These are phyloP conservation scores for Tetrahymena elliotti DNA, from an alignment of 73 alveolate genomes.

Conservation along the genomic window DNA sequence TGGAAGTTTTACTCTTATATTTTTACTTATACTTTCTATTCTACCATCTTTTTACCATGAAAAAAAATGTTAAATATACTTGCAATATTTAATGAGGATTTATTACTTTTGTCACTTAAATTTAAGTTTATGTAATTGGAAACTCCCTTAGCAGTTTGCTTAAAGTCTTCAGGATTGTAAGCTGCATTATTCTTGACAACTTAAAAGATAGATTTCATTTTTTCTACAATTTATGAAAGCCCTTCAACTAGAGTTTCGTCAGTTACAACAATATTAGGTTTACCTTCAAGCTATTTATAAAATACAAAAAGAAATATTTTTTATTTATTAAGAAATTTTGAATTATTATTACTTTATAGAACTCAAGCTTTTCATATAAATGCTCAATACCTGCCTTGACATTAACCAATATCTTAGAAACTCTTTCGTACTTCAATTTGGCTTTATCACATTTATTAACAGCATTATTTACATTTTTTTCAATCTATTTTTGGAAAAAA, in stretches of 20 bases:
- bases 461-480: slow-evolving; percentile 59
- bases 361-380: slow-evolving; percentile 57
- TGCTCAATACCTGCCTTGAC: slow-evolving; percentile 86
- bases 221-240: slow-evolving; percentile 55
- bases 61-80: background rate
- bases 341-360: slow-evolving; percentile 18
- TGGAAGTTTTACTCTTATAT: slow-evolving; percentile 62
- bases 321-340: too few species aligned
- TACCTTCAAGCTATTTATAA: slow-evolving; percentile 48
- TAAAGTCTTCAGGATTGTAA: slow-evolving; percentile 40
- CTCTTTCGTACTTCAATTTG: slow-evolving; percentile 70
- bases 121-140: slow-evolving; percentile 39
- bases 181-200: slow-evolving; percentile 39
- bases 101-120: slow-evolving; percentile 36
- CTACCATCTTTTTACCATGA: background rate
- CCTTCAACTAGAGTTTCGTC: slow-evolving; percentile 74
- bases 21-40: slow-evolving; percentile 51
- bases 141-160: slow-evolving; percentile 40
- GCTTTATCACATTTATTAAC: slow-evolving; percentile 54
- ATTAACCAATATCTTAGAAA: slow-evolving; percentile 54
- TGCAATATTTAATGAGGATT: background rate
- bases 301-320: too few species aligned
- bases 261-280: slow-evolving; percentile 54
- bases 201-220: slow-evolving; percentile 33
- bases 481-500: slow-evolving; percentile 29